Percentiles rank a stretch among this genome's conserved stretches.
phyloP scores from a whole-genome alignment of 2,329 filamentous ascomycete species.

The Cercospora zeae-maydis region DNA sequence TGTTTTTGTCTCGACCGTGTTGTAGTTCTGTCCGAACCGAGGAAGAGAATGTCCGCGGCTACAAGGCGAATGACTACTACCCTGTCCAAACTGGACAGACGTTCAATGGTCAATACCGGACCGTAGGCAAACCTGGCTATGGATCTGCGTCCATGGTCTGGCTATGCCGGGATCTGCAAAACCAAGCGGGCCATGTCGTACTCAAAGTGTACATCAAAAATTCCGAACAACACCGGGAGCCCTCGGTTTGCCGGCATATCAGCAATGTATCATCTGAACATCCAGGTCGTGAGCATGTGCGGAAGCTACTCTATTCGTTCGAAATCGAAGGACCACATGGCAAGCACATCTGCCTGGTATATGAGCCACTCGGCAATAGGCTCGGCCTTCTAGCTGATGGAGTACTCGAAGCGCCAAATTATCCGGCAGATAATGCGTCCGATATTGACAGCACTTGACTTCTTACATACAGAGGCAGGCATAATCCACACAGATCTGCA shows the following conservation, averaged over 20 bases:
- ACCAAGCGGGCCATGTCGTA: conserved; percentile 29
- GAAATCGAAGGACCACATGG: conserved; percentile 33
- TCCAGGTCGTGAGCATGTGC: conserved; percentile 34
- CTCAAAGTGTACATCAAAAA: conserved; percentile 39
- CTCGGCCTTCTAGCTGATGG: conserved; percentile 24
- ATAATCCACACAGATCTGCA: conserved; percentile 40
- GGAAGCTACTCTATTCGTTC: conserved; percentile 39
- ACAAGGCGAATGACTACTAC: conserved; percentile 37
- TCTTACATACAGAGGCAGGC: conserved; percentile 28
- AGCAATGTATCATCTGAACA: conserved; percentile 27
- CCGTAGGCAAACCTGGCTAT: conserved; percentile 45
- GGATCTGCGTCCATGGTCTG: conserved; percentile 44
- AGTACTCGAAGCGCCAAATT: conserved; percentile 24
- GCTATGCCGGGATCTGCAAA: conserved; percentile 40
- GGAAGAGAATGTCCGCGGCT: conserved; percentile 30
- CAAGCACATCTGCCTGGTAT: conserved; percentile 38
- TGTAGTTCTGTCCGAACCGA: conserved; percentile 16
- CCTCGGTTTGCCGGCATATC: conserved; percentile 34
- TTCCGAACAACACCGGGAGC: conserved; percentile 33
- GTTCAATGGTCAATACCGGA: conserved; percentile 36
- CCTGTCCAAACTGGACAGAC: conserved; percentile 39
- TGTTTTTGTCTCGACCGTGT: no score
- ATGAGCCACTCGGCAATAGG: conserved; percentile 40
- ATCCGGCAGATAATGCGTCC: not conserved
- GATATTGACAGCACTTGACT: conserved; percentile 32